Percentiles rank a stretch among this genome's conserved stretches.
Conservation (phyloP, 352 stramenopile genomes). For the Globisporangium heterothallicum region DNA sequence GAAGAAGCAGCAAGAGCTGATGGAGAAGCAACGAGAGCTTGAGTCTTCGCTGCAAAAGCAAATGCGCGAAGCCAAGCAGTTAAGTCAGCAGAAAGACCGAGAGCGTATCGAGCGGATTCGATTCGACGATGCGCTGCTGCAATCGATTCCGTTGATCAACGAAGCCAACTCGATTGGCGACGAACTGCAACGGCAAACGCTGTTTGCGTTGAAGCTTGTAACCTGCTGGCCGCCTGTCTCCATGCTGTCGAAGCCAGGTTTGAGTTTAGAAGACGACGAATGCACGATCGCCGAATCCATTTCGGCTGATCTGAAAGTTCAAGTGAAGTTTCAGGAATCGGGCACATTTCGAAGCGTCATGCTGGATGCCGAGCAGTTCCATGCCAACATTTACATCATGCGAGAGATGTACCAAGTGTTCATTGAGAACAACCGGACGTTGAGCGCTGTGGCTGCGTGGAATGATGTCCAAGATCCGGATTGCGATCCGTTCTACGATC, state of each 20-base stretch:
- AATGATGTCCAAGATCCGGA: conserved; percentile 28
- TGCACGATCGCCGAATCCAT: conserved; percentile 43
- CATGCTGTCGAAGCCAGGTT: conserved; percentile 19
- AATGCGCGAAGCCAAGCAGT: conserved; percentile 67
- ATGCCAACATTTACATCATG: conserved; percentile 77
- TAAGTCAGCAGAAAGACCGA: conserved; percentile 67
- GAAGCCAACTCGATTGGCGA: conserved; percentile 86
- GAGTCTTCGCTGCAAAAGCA: conserved; percentile 72
- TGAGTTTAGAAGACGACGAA: conserved; percentile 56
- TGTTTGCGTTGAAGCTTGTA: conserved; percentile 68
- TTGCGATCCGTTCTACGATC: conserved; percentile 77
- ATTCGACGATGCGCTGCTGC: conserved; percentile 80
- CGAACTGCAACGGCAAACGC: conserved; percentile 60
- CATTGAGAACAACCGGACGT: conserved; percentile 59
- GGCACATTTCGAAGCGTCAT: conserved; percentile 70
- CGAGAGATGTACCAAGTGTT: conserved; percentile 87
- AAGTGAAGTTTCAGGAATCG: conserved; percentile 72
- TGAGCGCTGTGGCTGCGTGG: conserved; percentile 28
- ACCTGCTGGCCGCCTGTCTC: conserved; percentile 26
- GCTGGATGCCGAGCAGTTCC: conserved; percentile 80
- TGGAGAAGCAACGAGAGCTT: conserved; percentile 58
- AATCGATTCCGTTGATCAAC: conserved; percentile 75
- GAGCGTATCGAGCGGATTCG: conserved; percentile 58
- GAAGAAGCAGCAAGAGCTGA: conserved; percentile 63
- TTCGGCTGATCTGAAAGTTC: conserved; percentile 61